Evolutionary conservation across 805 yeast species (phyloP), one percentile per base, ranked within the genome.

Genomic region (Scheffersomyces amazonensis): DNA sequence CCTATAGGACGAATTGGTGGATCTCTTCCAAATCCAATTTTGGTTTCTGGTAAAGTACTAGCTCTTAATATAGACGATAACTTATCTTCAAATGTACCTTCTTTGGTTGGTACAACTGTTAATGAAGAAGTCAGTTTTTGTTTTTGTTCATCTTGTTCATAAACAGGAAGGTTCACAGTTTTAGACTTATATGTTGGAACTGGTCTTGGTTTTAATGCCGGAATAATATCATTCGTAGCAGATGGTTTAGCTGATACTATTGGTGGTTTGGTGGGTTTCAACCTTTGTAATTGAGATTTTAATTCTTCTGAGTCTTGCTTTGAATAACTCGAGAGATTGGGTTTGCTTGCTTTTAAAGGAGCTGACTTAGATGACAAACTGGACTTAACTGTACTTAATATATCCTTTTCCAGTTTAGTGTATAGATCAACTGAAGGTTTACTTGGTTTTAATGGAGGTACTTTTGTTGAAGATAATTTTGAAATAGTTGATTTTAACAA

Each of bases 51-150:
- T 3, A 47, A 57, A 1, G 66, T 57, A 35, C 54, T 54, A 2
- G 66, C 49, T 18, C 62, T 52, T 22, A 63, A 45, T 3, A 64
- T 49, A 1, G 54, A 48, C 7, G 66, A 51, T 10, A 63, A 49
- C 11, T 50, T 44, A 12, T 49, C 43, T 34, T 54, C 54, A 43
- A 60, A 52, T 20, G 41, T 41, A 11, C 23, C 29, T 17, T 49
- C 34, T 31, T 43, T 34, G n/a, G 13, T 16, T 29, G 33, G 12
- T 30, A 31, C 16, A 30, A 36, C 12, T 24, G 28, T 16, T 30
- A 32, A 16, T 6, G 28, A 22, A 5, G 25, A 11, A 5, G 19
- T 16, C 28, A 22, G 35, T 3, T 20, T 8, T 6, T 3, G 35
- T 13, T n/a, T 25, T 20, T 7, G 16, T n/a, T n/a, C n/a, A n/a